Conservation (phyloP, 208 protist species). For the Trypanosoma boissoni region DNA sequence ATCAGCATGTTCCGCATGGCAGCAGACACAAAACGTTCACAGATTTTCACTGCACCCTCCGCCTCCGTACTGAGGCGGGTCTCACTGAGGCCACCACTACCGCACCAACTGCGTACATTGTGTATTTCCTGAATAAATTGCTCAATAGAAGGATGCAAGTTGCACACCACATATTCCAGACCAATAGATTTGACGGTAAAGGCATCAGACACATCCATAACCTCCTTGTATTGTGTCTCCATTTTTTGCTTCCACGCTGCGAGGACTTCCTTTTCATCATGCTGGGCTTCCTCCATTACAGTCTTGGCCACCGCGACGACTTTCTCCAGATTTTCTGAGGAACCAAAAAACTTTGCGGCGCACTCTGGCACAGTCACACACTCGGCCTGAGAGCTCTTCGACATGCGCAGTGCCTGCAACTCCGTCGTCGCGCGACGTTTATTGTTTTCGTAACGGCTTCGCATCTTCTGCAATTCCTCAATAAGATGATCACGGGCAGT, state of each 20-base stretch:
- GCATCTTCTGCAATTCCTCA: constrained; percentile 52
- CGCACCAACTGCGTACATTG: constrained; percentile 55
- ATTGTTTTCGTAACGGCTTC: constrained; percentile 62
- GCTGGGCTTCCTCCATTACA: constrained; percentile 28
- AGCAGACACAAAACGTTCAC: constrained; percentile 49
- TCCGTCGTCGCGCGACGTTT: constrained; percentile 54
- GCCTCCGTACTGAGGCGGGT: constrained; percentile 31
- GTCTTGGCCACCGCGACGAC: constrained; percentile 32
- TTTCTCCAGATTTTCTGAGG: constrained; percentile 29
- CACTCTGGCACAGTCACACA: constrained; percentile 51
- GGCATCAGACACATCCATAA: constrained; percentile 39
- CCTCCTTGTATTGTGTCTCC: constrained; percentile 39
- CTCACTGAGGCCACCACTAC: constrained; percentile 12
- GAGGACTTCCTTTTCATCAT: constrained; percentile 22
- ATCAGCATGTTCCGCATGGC: constrained; percentile 66
- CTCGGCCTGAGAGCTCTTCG: constrained; percentile 60
- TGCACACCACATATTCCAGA: constrained; percentile 52
- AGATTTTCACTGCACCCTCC: constrained; percentile 35
- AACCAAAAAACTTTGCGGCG: constrained; percentile 57
- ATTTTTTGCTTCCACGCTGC: constrained; percentile 31
- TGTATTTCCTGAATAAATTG: constrained; percentile 73
- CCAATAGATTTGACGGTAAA: constrained; percentile 34
- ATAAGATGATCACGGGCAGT: constrained; percentile 44
- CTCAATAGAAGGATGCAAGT: constrained; percentile 41
- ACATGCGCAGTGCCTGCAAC: constrained; percentile 60